Percentiles rank a stretch among this genome's conserved stretches.
Evolutionary conservation across 345 rosid species (phyloP).

Genomic region (Camelina laxa): DNA sequence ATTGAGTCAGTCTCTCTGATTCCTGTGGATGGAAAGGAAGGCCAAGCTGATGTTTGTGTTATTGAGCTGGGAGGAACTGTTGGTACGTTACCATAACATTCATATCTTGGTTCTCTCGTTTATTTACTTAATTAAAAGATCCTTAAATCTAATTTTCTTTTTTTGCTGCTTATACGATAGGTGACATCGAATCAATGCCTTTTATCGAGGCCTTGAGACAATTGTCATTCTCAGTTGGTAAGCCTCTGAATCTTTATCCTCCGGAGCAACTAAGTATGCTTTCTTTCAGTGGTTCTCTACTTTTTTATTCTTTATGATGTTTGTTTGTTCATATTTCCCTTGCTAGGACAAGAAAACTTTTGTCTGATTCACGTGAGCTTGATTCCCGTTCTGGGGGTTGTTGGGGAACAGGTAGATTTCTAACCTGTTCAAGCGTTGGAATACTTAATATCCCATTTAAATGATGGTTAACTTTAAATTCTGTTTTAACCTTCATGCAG

Average conservation of each 20-base stretch:
- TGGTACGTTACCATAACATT: conserved; percentile 55
- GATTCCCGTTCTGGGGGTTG: conserved; percentile 91
- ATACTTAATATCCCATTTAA: neutral
- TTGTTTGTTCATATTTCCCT: conserved; percentile 40
- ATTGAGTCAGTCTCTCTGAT: conserved; percentile 69
- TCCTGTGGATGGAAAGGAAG: conserved; percentile 94
- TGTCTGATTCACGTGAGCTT: conserved; percentile 97
- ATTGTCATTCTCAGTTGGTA: conserved; percentile 90
- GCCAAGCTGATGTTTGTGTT: conserved; percentile 91
- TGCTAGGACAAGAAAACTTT: conserved; percentile 82
- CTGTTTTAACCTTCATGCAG: conserved; percentile 44
- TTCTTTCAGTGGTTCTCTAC: conserved; percentile 29
- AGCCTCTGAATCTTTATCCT: conserved; percentile 38
- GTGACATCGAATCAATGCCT: conserved; percentile 98
- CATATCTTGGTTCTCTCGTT: neutral
- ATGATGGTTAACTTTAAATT: neutral
- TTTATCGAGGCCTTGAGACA: conserved; percentile 97
- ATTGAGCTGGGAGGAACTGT: conserved; percentile 99
- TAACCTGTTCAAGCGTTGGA: conserved; percentile 7
- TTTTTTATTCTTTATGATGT: conserved; percentile 16
- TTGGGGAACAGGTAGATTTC: conserved; percentile 88
- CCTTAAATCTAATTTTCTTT: neutral
- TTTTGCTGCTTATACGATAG: conserved; percentile 44
- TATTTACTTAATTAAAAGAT: neutral
- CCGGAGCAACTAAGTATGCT: neutral